Conservation (phyloP, 192 early-diverging fungal species). For the Rhizoclosmatium globosum region DNA sequence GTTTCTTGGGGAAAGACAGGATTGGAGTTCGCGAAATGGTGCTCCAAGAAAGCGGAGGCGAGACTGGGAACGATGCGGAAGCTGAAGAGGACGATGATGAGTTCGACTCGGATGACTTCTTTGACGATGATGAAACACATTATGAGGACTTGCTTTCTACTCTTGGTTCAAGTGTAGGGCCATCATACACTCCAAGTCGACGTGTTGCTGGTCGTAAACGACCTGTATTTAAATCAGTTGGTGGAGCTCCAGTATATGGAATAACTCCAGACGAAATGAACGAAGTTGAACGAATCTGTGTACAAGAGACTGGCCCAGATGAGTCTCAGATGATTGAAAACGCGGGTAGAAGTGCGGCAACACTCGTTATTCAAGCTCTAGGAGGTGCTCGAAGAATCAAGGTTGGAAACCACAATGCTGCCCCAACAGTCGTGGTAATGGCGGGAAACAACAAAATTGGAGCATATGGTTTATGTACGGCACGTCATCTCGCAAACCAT, state of each 20-base stretch:
- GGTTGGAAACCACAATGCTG: conserved; percentile 77
- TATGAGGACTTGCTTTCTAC: background rate
- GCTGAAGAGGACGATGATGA: conserved; percentile 54
- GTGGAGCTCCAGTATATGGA: conserved; percentile 63
- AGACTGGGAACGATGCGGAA: conserved; percentile 61
- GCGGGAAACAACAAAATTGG: conserved; percentile 80
- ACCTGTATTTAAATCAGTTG: conserved; percentile 39
- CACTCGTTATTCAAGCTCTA: conserved; percentile 77
- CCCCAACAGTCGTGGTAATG: conserved; percentile 75
- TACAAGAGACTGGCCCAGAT: conserved; percentile 70
- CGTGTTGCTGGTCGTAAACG: background rate
- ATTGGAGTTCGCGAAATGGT: conserved; percentile 74
- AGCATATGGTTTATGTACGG: conserved; percentile 73
- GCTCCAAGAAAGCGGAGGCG: conserved; percentile 60
- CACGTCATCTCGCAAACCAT: conserved; percentile 82
- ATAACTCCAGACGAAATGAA: conserved; percentile 72
- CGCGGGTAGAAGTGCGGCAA: conserved; percentile 74
- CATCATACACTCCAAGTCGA: background rate
- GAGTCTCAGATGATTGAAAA: conserved; percentile 82
- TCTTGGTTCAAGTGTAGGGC: background rate
- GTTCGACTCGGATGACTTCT: conserved; percentile 37
- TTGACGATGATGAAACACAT: conserved; percentile 8
- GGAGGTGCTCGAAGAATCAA: conserved; percentile 78
- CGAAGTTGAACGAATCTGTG: conserved; percentile 68
- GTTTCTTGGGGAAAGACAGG: conserved; percentile 38